phyloP scores from a whole-genome alignment of 805 yeast genomes.

The Metschnikowia drakensbergensis region DNA sequence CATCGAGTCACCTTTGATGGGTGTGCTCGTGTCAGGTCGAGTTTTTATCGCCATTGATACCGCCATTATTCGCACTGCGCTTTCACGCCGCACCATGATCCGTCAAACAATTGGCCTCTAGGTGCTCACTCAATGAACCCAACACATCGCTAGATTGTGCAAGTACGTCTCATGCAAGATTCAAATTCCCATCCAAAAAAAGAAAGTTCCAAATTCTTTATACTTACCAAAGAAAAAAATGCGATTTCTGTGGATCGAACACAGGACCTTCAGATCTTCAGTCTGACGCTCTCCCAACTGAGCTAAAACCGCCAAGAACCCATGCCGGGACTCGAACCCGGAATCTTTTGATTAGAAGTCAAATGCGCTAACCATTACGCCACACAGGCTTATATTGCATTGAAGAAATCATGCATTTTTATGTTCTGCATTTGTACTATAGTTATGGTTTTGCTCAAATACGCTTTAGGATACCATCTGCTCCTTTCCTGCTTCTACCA shows the following conservation, averaged over 20 bases:
- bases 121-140: background rate
- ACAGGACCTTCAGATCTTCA: slow-evolving; percentile 19
- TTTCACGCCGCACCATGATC: no score
- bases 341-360: slow-evolving; percentile 19
- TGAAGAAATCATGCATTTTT: background rate
- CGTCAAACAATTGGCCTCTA: no score
- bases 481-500: no score
- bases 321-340: slow-evolving; percentile 20
- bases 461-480: no score
- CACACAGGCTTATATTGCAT: slow-evolving; percentile 11
- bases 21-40: no score
- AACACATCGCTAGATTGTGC: no score
- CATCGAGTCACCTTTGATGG: background rate
- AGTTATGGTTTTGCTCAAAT: no score
- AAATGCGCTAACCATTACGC: slow-evolving; percentile 20
- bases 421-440: background rate
- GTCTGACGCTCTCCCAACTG: slow-evolving; percentile 28
- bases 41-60: no score
- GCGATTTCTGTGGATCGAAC: slow-evolving; percentile 19
- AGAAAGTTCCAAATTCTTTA: background rate
- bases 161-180: no score
- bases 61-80: background rate
- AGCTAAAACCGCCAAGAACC: slow-evolving; percentile 23
- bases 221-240: slow-evolving; percentile 1
- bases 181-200: no score